Base-by-base conservation (phyloP, 768 basidiomycete species). In the Neoboletus subvelutipes region DNA sequence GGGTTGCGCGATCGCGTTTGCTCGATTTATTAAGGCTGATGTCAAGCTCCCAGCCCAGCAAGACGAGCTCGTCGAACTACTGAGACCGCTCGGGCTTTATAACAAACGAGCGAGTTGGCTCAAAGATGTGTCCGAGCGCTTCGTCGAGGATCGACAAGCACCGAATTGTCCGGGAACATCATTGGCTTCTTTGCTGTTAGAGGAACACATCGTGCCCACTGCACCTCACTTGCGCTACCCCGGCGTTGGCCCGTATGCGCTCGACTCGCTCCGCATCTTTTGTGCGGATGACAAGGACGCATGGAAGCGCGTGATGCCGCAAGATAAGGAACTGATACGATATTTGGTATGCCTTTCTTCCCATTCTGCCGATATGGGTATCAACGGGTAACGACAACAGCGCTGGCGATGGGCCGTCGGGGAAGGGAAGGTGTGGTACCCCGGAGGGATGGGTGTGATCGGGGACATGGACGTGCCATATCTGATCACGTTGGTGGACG, bases 181-280 rank as follows among this genome's bases (percentile, higher is more conserved):
- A 7, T 20, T 52, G 36, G 15, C 11, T 9, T 34, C n/a, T 6
- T 17, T 42, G 17, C 22, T 52, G 45, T 55, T 31, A 4, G 42
- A 52, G 3, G 42, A 43, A 29, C 2, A 5, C n/a, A 13, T 28
- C 1, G 28, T 18, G 8, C 77, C 79, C 2, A 65, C 72, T 7
- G 83, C 81, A 11, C 73, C 80, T 12, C 72, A 84, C 52, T 81
- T 83, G 40, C 79, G 84, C 62, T 77, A 85, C 28, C 83, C 86
- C 0, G 88, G 88, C 0, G 76, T 84, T 1, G 88, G 90, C 0
- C 73, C 76, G 4, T 92, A 91, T 57, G 90, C 90, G 1, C 76
- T 88, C 1, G 89, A 91, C 66, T 89, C 86, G 5, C 88, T 88
- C 63, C 79, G 87, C 40, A 88, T 91, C 20, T 91, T 88, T 68